Evolutionary conservation across 371 early-diverging fungal genomes (phyloP).

Genomic region (Dentiscutata heterogama): DNA sequence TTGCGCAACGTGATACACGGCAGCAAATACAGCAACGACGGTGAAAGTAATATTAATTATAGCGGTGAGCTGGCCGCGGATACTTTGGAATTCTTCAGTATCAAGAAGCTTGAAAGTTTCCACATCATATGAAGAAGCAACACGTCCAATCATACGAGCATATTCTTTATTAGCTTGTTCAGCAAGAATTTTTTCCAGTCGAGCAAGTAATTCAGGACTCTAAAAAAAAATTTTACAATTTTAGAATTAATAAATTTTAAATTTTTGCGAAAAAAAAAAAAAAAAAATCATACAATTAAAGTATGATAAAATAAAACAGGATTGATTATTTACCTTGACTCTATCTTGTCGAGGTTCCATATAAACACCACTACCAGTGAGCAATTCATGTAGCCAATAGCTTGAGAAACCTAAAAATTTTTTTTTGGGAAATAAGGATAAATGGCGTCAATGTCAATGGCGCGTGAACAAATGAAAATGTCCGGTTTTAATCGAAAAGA

Average conservation of each 20-base stretch:
- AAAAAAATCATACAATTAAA: background rate
- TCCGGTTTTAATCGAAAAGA: too few relatives aligned
- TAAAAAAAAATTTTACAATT: background rate
- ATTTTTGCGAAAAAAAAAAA: too few relatives aligned
- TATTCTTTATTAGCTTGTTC: constrained; percentile 48
- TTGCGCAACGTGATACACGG: constrained; percentile 64
- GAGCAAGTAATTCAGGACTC: constrained; percentile 46
- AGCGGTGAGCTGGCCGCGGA: constrained; percentile 62
- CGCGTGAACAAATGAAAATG: background rate
- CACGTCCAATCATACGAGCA: constrained; percentile 44
- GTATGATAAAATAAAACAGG: background rate
- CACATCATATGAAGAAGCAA: constrained; percentile 42
- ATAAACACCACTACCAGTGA: constrained; percentile 43
- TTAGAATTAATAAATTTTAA: background rate
- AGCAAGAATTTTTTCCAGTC: constrained; percentile 46
- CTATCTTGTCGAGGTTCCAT: constrained; percentile 33
- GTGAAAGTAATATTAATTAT: constrained; percentile 74
- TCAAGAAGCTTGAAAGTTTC: constrained; percentile 44
- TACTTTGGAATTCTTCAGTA: constrained; percentile 60
- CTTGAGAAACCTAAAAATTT: constrained; percentile 32
- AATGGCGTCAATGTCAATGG: background rate
- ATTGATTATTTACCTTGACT: constrained; percentile 22
- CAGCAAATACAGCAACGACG: constrained; percentile 70
- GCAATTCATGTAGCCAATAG: constrained; percentile 46
- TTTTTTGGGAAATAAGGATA: background rate